phyloP scores from a whole-genome alignment of 805 yeast genomes.

The Pichia gijzeniarum region DNA sequence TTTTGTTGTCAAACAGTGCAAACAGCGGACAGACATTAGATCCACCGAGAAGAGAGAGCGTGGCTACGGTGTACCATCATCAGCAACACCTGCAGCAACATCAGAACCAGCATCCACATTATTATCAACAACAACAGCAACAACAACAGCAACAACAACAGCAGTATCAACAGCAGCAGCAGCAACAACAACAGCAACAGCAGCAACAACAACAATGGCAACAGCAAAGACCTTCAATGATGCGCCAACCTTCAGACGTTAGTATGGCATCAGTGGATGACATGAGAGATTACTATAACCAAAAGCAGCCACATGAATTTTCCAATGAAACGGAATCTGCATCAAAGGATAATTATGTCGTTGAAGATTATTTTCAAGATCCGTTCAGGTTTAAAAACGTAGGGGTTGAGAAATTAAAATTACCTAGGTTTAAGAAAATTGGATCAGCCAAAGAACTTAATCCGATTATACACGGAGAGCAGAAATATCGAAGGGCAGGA shows the following conservation, averaged over 20 bases:
- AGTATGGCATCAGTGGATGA: slow-evolving; percentile 2
- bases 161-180: neutral
- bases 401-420: neutral
- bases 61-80: slow-evolving; percentile 24
- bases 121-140: neutral
- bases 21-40: slow-evolving; percentile 11
- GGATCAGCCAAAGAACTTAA: slow-evolving; percentile 42
- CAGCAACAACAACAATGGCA: neutral
- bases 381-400: neutral
- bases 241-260: neutral
- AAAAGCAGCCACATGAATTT: neutral
- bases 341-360: neutral
- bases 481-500: slow-evolving; percentile 66
- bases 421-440: slow-evolving; percentile 43
- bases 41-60: slow-evolving; percentile 26
- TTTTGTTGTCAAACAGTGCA: slow-evolving; percentile 15
- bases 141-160: neutral
- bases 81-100: neutral
- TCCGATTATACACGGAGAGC: slow-evolving; percentile 57
- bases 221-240: neutral
- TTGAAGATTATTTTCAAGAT: neutral
- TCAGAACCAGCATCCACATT: neutral
- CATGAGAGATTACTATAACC: neutral
- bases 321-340: neutral
- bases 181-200: neutral